Evolutionary conservation across 2,329 filamentous ascomycete genomes (phyloP).

Genomic region (Xylariaceae sp.): DNA sequence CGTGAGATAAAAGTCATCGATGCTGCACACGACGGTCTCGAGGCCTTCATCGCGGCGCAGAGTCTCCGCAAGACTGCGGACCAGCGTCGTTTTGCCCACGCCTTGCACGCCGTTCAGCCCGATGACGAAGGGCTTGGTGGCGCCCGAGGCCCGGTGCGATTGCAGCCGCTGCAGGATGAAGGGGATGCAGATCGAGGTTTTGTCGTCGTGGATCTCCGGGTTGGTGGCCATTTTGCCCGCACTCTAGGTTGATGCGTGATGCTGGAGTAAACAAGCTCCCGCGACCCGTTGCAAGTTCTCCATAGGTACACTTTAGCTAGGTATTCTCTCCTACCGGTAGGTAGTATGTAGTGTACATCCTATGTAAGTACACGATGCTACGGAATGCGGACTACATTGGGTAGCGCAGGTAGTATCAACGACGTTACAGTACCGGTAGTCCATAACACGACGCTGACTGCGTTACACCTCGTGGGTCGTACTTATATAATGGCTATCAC

Average conservation of each 20-base stretch:
- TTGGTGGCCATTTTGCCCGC: neutral
- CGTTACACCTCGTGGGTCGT: too few relatives aligned
- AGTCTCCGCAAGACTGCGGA: conserved; percentile 59
- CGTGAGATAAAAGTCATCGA: conserved; percentile 85
- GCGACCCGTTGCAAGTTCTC: too few relatives aligned
- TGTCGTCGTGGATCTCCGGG: conserved; percentile 63
- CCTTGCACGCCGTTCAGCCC: conserved; percentile 91
- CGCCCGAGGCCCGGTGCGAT: conserved; percentile 37
- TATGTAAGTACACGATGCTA: too few relatives aligned
- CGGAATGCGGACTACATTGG: too few relatives aligned
- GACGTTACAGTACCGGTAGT: too few relatives aligned
- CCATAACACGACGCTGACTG: too few relatives aligned
- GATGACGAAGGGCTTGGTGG: conserved; percentile 68
- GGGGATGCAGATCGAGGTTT: conserved; percentile 70
- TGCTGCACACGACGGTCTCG: conserved; percentile 67
- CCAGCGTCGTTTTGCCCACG: conserved; percentile 86
- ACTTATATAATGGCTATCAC: too few relatives aligned
- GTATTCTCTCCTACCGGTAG: too few relatives aligned
- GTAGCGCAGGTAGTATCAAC: too few relatives aligned
- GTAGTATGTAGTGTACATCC: too few relatives aligned
- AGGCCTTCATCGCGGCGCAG: conserved; percentile 56
- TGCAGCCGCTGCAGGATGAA: conserved; percentile 65
- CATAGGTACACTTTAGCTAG: too few relatives aligned
- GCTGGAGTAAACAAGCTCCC: neutral
- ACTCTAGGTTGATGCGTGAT: neutral